Conservation (phyloP, 2,329 filamentous ascomycete species). For the Neoscytalidium dimidiatum region DNA sequence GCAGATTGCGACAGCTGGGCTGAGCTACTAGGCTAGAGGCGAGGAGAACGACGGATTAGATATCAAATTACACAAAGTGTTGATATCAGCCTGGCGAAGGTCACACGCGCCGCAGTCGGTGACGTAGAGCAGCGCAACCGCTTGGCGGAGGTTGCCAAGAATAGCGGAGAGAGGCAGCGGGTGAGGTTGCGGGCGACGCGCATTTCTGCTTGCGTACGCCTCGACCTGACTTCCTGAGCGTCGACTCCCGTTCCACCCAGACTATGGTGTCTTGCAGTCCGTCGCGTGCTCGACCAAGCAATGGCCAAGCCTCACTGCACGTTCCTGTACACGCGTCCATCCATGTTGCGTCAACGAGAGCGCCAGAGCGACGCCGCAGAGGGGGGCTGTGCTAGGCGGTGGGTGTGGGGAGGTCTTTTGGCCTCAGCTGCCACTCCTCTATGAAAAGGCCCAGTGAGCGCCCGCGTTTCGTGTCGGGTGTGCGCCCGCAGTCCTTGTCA, state of each 20-base stretch:
- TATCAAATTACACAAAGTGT: not conserved
- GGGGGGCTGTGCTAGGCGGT: slow-evolving; percentile 15
- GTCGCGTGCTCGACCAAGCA: not conserved
- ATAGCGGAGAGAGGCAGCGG: not conserved
- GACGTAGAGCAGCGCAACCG: not conserved
- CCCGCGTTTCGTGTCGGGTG: not conserved
- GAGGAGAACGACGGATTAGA: not conserved
- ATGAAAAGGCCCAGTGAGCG: not conserved
- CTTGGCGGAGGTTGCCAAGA: slow-evolving; percentile 4
- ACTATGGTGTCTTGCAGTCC: not conserved
- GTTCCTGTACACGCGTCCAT: slow-evolving; percentile 14
- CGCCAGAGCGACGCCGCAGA: not conserved
- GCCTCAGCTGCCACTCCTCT: not conserved
- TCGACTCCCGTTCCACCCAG: not conserved
- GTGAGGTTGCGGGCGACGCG: not conserved
- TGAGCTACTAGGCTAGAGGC: not conserved
- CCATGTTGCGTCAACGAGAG: slow-evolving; percentile 17
- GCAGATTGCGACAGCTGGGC: not conserved
- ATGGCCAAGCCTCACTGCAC: slow-evolving; percentile 13
- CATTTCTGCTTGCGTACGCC: not conserved
- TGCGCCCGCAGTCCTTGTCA: not conserved
- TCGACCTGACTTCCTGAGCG: not conserved
- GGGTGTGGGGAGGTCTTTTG: not conserved
- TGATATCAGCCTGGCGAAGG: not conserved
- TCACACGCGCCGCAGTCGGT: not conserved